Percentiles rank a stretch among this genome's conserved stretches.
Evolutionary conservation across 306 rosid species (phyloP).

Genomic region (Abrus precatorius): DNA sequence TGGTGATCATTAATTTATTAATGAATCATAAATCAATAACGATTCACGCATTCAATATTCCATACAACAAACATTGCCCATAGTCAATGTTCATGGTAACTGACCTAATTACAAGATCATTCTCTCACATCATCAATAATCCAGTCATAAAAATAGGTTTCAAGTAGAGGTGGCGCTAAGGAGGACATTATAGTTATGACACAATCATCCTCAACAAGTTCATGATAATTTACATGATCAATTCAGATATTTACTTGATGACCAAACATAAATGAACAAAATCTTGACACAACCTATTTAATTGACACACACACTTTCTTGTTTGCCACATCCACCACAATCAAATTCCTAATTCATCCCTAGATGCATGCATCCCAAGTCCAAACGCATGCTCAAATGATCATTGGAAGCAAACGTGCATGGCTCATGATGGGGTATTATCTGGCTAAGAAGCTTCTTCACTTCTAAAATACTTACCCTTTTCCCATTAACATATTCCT

Average conservation of each 20-base stretch:
- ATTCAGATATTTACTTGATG: neutral
- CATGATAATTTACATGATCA: neutral
- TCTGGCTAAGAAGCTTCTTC: slow-evolving; percentile 68
- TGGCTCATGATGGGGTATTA: slow-evolving; percentile 55
- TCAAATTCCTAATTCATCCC: too few species aligned
- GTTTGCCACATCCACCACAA: neutral
- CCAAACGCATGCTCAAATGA: neutral
- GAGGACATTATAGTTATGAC: neutral
- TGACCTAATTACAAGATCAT: neutral
- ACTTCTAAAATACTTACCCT: slow-evolving; percentile 74
- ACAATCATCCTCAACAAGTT: neutral
- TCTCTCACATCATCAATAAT: neutral
- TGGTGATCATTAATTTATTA: too few species aligned
- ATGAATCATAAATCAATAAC: neutral
- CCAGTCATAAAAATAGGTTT: neutral
- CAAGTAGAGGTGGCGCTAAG: neutral
- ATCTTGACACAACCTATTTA: neutral
- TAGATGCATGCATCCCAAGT: neutral
- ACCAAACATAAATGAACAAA: slow-evolving; percentile 4
- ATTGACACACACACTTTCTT: neutral
- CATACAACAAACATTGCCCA: neutral
- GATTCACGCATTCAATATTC: neutral
- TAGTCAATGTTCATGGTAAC: neutral
- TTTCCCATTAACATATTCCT: slow-evolving; percentile 58
- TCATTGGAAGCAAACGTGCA: neutral